Evolutionary conservation across 78 protist species (phyloP).

Genomic region (Dictyostelium firmibasis): DNA sequence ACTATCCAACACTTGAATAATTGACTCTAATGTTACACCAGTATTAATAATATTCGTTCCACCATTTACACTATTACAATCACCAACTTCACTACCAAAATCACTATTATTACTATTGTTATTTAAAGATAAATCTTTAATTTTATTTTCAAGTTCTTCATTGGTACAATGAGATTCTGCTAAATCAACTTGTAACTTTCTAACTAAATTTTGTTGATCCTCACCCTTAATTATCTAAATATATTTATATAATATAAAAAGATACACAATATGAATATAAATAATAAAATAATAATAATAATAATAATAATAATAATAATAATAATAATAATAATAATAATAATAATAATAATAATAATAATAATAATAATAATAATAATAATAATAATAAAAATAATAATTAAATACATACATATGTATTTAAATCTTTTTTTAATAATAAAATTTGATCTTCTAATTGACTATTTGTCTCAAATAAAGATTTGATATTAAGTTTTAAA

Average conservation of each 20-base stretch:
- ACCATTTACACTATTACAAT: background rate
- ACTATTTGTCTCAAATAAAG: conserved; percentile 52
- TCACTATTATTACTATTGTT: background rate
- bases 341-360: background rate
- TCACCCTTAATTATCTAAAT: conserved; percentile 13
- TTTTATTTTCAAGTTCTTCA: conserved; percentile 33
- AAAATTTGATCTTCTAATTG: conserved; percentile 38
- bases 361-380: no score
- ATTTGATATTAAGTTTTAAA: conserved; percentile 50
- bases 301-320: no score
- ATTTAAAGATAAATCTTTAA: background rate
- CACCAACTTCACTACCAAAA: background rate
- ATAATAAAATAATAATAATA: no score
- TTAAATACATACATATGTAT: background rate
- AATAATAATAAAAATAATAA: no score
- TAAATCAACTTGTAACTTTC: conserved; percentile 50
- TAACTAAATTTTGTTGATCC: conserved; percentile 30
- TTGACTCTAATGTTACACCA: background rate
- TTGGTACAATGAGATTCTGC: conserved; percentile 52
- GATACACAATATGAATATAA: no score
- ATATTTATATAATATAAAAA: no score
- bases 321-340: background rate
- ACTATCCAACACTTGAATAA: background rate
- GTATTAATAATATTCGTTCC: background rate
- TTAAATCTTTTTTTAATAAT: conserved; percentile 39